A percentile compares a stretch with the other conserved stretches of the same genome.
phyloP scores from a whole-genome alignment of 257 asterid genomes.

The Solanum arcanum region DNA sequence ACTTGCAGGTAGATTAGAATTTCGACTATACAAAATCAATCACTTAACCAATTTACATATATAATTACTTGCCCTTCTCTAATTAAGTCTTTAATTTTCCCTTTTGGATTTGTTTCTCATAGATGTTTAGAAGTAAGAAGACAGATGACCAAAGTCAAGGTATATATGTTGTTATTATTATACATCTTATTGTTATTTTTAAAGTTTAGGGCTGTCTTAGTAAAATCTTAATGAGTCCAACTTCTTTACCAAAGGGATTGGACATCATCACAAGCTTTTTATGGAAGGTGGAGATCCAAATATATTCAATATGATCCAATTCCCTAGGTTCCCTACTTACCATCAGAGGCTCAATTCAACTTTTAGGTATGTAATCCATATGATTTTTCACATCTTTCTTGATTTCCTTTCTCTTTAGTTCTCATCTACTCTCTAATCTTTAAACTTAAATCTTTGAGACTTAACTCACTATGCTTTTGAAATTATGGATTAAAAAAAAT shows the following conservation, averaged over 20 bases:
- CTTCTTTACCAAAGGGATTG: conserved; percentile 16
- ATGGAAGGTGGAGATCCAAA: conserved; percentile 51
- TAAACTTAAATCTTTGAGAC: neutral
- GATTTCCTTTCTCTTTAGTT: neutral
- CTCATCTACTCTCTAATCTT: neutral
- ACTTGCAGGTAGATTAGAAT: conserved; percentile 47
- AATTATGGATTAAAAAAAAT: neutral
- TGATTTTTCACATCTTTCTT: neutral
- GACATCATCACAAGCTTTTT: conserved; percentile 31
- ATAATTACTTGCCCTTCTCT: neutral
- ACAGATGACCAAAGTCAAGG: conserved; percentile 56
- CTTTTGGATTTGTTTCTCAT: conserved; percentile 4
- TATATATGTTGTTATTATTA: neutral
- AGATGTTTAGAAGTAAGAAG: conserved; percentile 86
- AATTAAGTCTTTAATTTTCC: neutral
- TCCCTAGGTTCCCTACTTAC: conserved; percentile 28
- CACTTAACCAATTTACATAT: neutral
- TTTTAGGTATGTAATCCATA: conserved; percentile 24
- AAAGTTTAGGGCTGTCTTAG: conserved; percentile 4
- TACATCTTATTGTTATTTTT: neutral
- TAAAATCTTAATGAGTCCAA: neutral
- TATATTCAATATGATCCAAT: conserved; percentile 50
- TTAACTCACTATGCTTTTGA: neutral
- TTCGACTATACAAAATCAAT: neutral
- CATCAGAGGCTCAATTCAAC: conserved; percentile 16